Evolutionary conservation across 371 early-diverging fungal species (phyloP).

Genomic region (Antonospora locustae): DNA sequence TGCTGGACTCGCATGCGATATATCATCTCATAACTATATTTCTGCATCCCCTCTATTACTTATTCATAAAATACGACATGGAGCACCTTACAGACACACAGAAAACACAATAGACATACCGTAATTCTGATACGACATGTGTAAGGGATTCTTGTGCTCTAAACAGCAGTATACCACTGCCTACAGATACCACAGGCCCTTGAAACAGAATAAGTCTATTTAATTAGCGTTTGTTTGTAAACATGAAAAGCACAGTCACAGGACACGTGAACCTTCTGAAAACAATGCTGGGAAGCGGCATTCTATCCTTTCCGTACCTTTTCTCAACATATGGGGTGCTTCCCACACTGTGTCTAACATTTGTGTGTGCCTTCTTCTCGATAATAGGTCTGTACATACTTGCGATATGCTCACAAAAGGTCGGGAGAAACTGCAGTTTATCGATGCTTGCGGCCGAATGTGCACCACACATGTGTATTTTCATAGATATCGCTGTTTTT

Average conservation of each 20-base stretch:
- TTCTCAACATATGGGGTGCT: conserved; percentile 49
- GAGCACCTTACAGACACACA: too few relatives aligned
- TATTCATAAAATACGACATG: too few relatives aligned
- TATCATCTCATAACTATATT: conserved; percentile 36
- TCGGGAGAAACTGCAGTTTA: conserved; percentile 38
- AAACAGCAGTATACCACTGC: too few relatives aligned
- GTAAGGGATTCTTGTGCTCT: too few relatives aligned
- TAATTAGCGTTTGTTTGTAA: too few relatives aligned
- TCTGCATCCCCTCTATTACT: conserved; percentile 22
- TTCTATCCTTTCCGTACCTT: conserved; percentile 47
- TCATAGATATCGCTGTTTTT: conserved; percentile 85
- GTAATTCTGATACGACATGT: too few relatives aligned
- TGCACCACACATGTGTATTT: conserved; percentile 70
- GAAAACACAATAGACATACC: too few relatives aligned
- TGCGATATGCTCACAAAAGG: conserved; percentile 30
- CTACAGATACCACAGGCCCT: too few relatives aligned
- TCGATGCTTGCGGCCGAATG: conserved; percentile 66
- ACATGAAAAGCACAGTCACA: too few relatives aligned
- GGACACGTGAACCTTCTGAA: conserved; percentile 50
- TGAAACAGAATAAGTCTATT: too few relatives aligned
- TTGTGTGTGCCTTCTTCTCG: conserved; percentile 32
- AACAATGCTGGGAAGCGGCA: conserved; percentile 53
- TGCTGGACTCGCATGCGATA: conserved; percentile 46
- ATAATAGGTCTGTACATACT: conserved; percentile 42
- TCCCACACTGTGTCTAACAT: conserved; percentile 25